These are phyloP conservation scores for Leishmania guyanensis DNA, from an alignment of 208 protist species.

Conservation along the genomic window DNA sequence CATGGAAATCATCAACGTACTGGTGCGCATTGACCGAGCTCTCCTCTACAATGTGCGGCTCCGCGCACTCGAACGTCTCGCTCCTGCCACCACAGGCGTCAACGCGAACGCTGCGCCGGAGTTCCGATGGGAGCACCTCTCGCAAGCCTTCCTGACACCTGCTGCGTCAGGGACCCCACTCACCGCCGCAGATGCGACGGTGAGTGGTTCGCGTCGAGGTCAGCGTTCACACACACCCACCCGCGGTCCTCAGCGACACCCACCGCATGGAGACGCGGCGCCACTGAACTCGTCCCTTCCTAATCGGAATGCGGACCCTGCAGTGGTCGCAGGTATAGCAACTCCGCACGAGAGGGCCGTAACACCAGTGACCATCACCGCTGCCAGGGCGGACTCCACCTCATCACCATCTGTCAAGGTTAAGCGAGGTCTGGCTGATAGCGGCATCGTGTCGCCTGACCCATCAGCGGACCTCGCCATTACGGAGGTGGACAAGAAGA, in stretches of 20 bases:
- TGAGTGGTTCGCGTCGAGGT: not conserved
- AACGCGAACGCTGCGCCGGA: not conserved
- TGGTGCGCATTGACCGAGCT: constrained; percentile 54
- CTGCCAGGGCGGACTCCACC: not conserved
- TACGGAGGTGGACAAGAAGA: constrained; percentile 35
- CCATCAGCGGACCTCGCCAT: constrained; percentile 13
- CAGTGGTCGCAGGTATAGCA: not conserved
- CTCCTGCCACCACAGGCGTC: not conserved
- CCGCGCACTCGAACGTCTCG: constrained; percentile 14
- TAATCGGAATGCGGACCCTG: not conserved
- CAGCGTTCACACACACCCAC: not conserved
- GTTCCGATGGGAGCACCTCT: constrained; percentile 34
- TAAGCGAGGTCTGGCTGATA: constrained; percentile 19
- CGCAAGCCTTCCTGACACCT: constrained; percentile 19
- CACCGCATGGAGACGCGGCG: not conserved
- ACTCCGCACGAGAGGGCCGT: not conserved
- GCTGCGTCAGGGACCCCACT: not conserved
- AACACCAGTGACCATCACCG: not conserved
- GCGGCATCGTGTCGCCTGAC: constrained; percentile 13
- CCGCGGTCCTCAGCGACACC: not conserved
- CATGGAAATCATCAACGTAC: constrained; percentile 50
- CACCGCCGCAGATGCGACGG: not conserved
- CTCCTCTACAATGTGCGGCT: constrained; percentile 27
- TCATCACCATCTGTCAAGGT: constrained; percentile 16
- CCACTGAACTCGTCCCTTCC: constrained; percentile 2